Evolutionary conservation across 1,139 yeast genomes (phyloP), one percentile per base, ranked within the genome.

Genomic region (Hyphopichia wangnamkhiaoensis): DNA sequence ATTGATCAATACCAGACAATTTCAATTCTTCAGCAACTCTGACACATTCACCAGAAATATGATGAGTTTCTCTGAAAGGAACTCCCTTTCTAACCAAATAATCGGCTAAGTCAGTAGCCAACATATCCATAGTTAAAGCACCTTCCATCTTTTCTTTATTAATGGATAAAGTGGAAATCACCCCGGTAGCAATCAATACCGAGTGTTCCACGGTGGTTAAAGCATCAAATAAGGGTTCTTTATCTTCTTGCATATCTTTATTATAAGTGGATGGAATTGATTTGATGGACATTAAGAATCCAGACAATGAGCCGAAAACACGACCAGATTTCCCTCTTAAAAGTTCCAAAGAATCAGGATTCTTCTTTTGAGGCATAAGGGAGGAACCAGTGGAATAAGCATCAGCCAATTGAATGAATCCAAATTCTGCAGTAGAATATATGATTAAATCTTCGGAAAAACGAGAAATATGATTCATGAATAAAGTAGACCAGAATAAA

Each of bases 361-460:
- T 93, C 68, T 93, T 94, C 81, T 93, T 93, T 66, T 94, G 98
- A 19, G 99, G 99, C 99, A 93, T 93, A 59, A 93, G 76, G 31
- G 97, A 89, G 5, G 97, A 89, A 8, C 99, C 99, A 9, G 99
- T 93, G 2, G 98, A 93, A 68, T 93, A 93, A 23, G 98, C 98
- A 62, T 93, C 99, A 10, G 97, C 94, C 42, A 91, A 77, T 62
- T 88, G 82, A 49, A 93, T 74, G 61, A 94, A 93, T 2, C 96
- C 96, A 71, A 93, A 93, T 68, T 93, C 99, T 21, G 96, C 98
- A 32, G 97, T 88, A 3, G 98, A 93, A 67, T 93, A 93, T 53
- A 93, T 86, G 54, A 93, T 91, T 58, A 93, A 75, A 67, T 93
- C 99, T 65, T 93, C 99, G 32, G 95, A 82, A 60, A 93, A 84